Evolutionary conservation across 2,329 filamentous ascomycete genomes (phyloP).

Genomic region (Calonectria ilicicola): DNA sequence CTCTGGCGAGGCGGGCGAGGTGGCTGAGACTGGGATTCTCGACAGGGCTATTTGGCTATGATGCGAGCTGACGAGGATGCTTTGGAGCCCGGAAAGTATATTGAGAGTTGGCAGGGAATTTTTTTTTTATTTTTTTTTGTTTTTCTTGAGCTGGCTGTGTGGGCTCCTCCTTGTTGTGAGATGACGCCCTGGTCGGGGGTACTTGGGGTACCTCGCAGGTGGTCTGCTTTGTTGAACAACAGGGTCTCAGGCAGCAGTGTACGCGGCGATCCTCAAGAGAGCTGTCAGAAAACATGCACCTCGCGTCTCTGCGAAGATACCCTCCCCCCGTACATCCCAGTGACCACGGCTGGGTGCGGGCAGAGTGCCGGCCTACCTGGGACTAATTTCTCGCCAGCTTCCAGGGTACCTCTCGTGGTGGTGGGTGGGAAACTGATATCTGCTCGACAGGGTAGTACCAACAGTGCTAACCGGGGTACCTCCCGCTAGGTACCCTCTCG

Average conservation of each 20-base stretch:
- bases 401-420: neutral
- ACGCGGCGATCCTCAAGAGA: neutral
- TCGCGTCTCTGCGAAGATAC: neutral
- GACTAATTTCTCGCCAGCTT: neutral
- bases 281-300: neutral
- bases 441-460: neutral
- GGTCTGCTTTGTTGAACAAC: neutral
- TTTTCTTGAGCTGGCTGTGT: neutral
- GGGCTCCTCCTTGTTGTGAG: neutral
- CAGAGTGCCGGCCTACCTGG: neutral
- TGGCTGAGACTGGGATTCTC: slow-evolving; percentile 14
- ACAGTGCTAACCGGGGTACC: neutral
- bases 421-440: slow-evolving; percentile 1
- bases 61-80: slow-evolving; percentile 12
- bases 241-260: neutral
- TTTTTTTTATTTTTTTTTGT: slow-evolving; percentile 16
- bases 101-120: neutral
- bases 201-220: neutral
- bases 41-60: slow-evolving; percentile 15
- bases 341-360: neutral
- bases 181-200: slow-evolving; percentile 1
- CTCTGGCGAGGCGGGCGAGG: slow-evolving; percentile 6
- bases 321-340: neutral
- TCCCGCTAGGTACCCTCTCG: slow-evolving; percentile 1
- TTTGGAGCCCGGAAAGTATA: neutral